These are phyloP conservation scores for Fibroporia radiculosa DNA, from an alignment of 768 basidiomycete species.

Conservation along the genomic window DNA sequence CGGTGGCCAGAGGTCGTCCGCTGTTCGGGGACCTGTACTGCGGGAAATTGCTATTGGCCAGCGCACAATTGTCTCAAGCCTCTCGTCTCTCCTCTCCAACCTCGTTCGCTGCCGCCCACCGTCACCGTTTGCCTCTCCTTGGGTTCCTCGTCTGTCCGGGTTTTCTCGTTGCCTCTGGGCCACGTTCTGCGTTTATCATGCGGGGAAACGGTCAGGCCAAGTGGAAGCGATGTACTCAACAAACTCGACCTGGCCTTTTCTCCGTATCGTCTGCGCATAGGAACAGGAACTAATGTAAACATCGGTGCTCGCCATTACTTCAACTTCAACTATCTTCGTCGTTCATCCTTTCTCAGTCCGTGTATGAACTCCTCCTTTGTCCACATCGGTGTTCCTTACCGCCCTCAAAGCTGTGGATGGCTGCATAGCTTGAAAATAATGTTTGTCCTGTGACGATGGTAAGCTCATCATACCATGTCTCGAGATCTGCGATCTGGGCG, in stretches of 20 bases:
- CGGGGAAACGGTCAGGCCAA: slow-evolving; percentile 13
- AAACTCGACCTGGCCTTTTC: slow-evolving; percentile 24
- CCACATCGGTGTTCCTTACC: no score
- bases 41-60: slow-evolving; percentile 28
- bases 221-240: slow-evolving; percentile 42
- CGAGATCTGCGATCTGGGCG: background rate
- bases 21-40: slow-evolving; percentile 5
- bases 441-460: no score
- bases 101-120: slow-evolving; percentile 1
- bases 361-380: no score
- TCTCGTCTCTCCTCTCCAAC: slow-evolving; percentile 8
- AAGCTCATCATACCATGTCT: background rate
- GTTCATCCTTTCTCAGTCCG: no score
- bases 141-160: background rate
- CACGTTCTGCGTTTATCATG: background rate
- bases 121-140: background rate
- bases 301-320: no score
- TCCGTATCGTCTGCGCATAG: no score
- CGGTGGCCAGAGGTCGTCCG: background rate
- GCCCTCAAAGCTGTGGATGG: no score
- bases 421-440: no score
- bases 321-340: no score
- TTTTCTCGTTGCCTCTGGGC: no score
- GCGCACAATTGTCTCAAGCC: slow-evolving; percentile 35
- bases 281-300: no score